Conservation (phyloP, 495 filamentous ascomycete genomes). For the Penicillium paxilli region DNA sequence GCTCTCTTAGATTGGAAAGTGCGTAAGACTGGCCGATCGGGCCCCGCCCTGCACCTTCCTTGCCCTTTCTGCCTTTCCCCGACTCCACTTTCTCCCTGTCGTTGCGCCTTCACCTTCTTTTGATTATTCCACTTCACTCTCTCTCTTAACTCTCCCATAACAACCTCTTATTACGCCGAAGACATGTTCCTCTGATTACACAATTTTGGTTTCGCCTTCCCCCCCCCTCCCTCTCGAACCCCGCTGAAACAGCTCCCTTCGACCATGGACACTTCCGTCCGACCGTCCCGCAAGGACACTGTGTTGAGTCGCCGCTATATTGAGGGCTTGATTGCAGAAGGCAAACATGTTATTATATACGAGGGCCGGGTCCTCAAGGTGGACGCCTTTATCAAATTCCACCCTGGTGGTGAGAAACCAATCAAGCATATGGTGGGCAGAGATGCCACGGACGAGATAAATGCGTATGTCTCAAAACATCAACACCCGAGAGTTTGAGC, state of each 20-base stretch:
- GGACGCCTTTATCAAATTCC: constrained; percentile 83
- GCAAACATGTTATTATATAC: constrained; percentile 77
- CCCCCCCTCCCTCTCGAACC: too few relatives aligned
- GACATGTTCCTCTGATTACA: constrained; percentile 5
- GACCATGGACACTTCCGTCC: constrained; percentile 20
- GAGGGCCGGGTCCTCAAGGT: constrained; percentile 80
- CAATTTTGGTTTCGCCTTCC: background rate
- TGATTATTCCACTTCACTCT: background rate
- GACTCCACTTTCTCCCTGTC: background rate
- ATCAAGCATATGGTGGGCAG: constrained; percentile 94
- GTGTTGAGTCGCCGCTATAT: constrained; percentile 72
- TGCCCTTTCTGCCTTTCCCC: background rate
- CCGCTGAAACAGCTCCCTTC: too few relatives aligned
- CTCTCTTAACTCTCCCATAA: background rate
- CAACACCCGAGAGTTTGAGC: background rate
- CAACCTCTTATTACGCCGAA: background rate
- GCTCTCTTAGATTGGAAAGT: background rate
- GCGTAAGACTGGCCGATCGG: constrained; percentile 18
- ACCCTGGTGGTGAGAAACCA: constrained; percentile 90
- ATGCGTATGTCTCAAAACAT: constrained; percentile 61
- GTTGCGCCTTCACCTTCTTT: background rate
- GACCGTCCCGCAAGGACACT: constrained; percentile 43
- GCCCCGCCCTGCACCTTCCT: constrained; percentile 7
- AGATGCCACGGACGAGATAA: constrained; percentile 96
- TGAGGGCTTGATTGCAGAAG: constrained; percentile 84